Base-by-base conservation (phyloP, 2,329 filamentous ascomycete genomes). In the Fusarium multiceps region DNA sequence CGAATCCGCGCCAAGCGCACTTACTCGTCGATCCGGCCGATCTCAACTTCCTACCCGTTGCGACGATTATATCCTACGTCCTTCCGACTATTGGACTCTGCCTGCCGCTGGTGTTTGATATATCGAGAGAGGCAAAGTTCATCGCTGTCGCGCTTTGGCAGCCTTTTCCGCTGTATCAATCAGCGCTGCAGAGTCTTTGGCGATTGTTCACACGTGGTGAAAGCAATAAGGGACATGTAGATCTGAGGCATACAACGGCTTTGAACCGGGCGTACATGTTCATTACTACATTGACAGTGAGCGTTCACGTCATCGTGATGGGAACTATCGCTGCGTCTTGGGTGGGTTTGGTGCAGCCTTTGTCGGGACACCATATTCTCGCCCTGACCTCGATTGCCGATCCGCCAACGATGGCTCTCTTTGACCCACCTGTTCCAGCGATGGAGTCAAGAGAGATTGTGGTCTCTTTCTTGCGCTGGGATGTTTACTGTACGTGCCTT, bases 391-490 rank as follows among this genome's bases (percentile, higher is more conserved):
- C 70, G 0, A 51, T 72, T 4, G 45, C 56, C 0, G 37, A 42
- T 9, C 64, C 70, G 1, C 70, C 70, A 3, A 71, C 70, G 16
- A 48, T 71, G 11, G 65, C 64, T 6, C 9, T 73, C 2, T 23
- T 72, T 1, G n/a, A 40, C 25, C 59, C 71, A 2, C 60, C 71
- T 1, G 48, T 73, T 7, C 48, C 65, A 2, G 56, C 45, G 1
- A 25, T 55, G 6, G 25, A 60, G n/a, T 58, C 64, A 0, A 60
- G 71, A 14, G 61, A 58, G 18, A 62, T 73, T 12, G 70, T 73
- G 2, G 71, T 73, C 1, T 66, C 68, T 0, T 73, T 73, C 42
- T 43, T 73, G 34, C 53, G 70, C 21, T 73, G 70, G 71, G 71
- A 73, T 14, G 65, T 73, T 6, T 73, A 73, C 12, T 73, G 71